These are phyloP conservation scores for Conringia planisiliqua DNA, from an alignment of 345 rosid species.

Conservation along the genomic window DNA sequence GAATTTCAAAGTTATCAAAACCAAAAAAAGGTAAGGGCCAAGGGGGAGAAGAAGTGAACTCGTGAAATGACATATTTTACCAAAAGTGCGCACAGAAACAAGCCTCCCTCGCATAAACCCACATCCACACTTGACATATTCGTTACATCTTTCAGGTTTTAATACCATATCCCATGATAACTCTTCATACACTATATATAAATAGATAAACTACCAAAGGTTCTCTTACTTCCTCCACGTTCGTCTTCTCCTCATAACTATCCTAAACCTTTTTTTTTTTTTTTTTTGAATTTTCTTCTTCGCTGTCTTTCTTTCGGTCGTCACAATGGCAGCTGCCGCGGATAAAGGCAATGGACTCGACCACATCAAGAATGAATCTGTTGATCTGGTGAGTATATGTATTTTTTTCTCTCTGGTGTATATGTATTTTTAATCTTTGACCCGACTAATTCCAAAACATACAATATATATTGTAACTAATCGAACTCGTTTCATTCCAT, in stretches of 20 bases:
- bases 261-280: background rate
- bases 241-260: slow-evolving; percentile 3
- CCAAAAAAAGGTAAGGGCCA: too few species aligned
- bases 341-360: slow-evolving; percentile 51
- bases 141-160: background rate
- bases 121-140: background rate
- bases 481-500: background rate
- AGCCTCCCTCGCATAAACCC: slow-evolving; percentile 7
- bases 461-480: background rate
- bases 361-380: slow-evolving; percentile 66
- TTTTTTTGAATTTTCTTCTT: background rate
- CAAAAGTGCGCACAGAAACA: background rate
- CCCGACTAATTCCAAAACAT: background rate
- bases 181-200: background rate
- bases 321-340: slow-evolving; percentile 22
- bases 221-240: background rate
- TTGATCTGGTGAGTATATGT: slow-evolving; percentile 51
- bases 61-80: slow-evolving; percentile 4
- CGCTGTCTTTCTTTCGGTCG: background rate
- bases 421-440: background rate
- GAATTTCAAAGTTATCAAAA: too few species aligned
- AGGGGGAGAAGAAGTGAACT: slow-evolving; percentile 14
- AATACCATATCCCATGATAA: background rate
- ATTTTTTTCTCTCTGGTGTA: background rate
- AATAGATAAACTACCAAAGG: background rate